These are phyloP conservation scores for Diaporthe destruens DNA, from an alignment of 2,329 filamentous ascomycete genomes.

Conservation along the genomic window DNA sequence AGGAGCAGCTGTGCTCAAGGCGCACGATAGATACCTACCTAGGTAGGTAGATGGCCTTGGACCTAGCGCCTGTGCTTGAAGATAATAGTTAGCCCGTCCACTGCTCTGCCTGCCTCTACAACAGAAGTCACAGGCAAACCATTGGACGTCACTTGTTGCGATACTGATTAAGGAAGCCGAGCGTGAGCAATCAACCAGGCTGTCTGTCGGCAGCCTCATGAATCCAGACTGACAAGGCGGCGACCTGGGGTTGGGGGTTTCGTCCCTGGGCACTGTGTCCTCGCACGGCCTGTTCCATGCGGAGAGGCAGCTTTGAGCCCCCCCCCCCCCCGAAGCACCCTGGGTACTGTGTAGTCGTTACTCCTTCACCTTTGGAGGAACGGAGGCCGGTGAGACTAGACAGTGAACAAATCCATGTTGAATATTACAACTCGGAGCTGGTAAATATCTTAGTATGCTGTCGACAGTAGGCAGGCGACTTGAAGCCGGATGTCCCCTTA, in stretches of 20 bases:
- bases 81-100: background rate
- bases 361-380: too few relatives aligned
- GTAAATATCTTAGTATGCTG: too few relatives aligned
- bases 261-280: background rate
- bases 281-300: background rate
- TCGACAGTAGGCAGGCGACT: too few relatives aligned
- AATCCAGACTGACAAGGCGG: background rate
- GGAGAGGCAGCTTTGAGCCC: background rate
- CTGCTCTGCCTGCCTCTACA: background rate
- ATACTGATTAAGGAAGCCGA: background rate
- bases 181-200: background rate
- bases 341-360: too few relatives aligned
- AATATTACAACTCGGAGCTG: too few relatives aligned
- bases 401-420: too few relatives aligned
- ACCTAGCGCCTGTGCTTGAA: constrained; percentile 7
- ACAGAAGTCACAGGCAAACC: background rate
- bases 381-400: too few relatives aligned
- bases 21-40: too few relatives aligned
- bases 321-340: too few relatives aligned
- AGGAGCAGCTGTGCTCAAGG: constrained; percentile 9
- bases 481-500: too few relatives aligned
- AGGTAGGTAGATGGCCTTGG: too few relatives aligned
- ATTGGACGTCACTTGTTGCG: background rate
- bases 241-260: background rate
- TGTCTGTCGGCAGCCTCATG: background rate